Conservation (phyloP, 2,329 filamentous ascomycete genomes). For the Fusarium solani-melongenae region DNA sequence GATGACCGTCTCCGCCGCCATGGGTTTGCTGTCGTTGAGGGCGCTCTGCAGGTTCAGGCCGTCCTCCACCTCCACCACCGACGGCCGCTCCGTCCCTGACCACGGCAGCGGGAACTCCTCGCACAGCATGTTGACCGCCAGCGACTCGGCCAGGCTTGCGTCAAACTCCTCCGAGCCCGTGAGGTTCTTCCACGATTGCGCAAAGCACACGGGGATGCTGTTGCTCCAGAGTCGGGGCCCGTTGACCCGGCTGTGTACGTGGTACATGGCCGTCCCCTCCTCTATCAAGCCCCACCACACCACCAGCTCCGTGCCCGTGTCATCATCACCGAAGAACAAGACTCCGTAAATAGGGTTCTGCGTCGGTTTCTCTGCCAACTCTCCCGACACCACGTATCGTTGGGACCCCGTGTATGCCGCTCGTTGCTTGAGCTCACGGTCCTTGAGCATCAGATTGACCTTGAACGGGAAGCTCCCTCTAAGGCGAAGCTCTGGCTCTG, state of each 20-base stretch:
- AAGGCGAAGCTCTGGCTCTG: slow-evolving; percentile 34
- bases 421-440: slow-evolving; percentile 35
- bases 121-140: slow-evolving; percentile 42
- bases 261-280: slow-evolving; percentile 41
- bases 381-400: slow-evolving; percentile 38
- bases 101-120: slow-evolving; percentile 41
- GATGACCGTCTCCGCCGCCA: slow-evolving; percentile 37
- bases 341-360: slow-evolving; percentile 43
- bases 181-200: slow-evolving; percentile 41
- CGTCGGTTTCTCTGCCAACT: slow-evolving; percentile 34
- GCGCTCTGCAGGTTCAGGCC: slow-evolving; percentile 36
- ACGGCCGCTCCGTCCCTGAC: slow-evolving; percentile 33
- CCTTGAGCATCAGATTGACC: slow-evolving; percentile 38
- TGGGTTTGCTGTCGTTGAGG: slow-evolving; percentile 33
- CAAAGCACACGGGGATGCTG: slow-evolving; percentile 42
- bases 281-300: slow-evolving; percentile 45
- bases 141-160: slow-evolving; percentile 32
- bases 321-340: slow-evolving; percentile 38
- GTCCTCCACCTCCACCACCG: slow-evolving; percentile 40
- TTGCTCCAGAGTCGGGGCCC: slow-evolving; percentile 41
- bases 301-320: slow-evolving; percentile 39
- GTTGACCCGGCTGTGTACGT: slow-evolving; percentile 37
- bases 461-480: slow-evolving; percentile 43
- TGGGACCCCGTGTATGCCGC: slow-evolving; percentile 43
- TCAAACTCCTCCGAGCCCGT: slow-evolving; percentile 36